Evolutionary conservation across 1,139 yeast genomes (phyloP).

Genomic region (Magnusiomyces clavatus): DNA sequence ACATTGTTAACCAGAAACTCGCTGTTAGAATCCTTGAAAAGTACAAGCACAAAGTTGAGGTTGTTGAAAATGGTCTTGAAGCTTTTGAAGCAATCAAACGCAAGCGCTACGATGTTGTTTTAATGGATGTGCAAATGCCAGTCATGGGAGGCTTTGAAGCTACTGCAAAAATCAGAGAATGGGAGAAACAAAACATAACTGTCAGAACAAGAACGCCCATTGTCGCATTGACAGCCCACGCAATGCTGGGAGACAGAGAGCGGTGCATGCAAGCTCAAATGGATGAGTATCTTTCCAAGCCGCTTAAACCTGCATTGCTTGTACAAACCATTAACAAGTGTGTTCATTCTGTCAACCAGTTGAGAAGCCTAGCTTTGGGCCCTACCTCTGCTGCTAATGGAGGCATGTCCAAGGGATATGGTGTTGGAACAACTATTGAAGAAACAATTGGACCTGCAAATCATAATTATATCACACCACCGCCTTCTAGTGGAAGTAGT

Average conservation of each 20-base stretch:
- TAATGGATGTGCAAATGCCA: constrained; percentile 95
- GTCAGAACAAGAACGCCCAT: constrained; percentile 74
- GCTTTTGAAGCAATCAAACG: constrained; percentile 69
- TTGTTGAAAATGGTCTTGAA: constrained; percentile 74
- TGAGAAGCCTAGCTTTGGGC: constrained; percentile 33
- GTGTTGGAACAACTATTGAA: constrained; percentile 14
- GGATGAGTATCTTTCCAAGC: constrained; percentile 87
- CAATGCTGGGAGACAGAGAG: constrained; percentile 86
- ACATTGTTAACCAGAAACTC: constrained; percentile 75
- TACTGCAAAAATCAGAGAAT: constrained; percentile 73
- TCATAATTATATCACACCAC: no score
- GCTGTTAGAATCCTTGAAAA: constrained; percentile 43
- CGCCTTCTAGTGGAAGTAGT: no score
- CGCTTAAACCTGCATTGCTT: constrained; percentile 71
- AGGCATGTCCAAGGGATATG: constrained; percentile 15
- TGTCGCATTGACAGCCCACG: constrained; percentile 85
- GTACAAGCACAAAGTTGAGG: constrained; percentile 14
- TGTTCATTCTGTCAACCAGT: constrained; percentile 45
- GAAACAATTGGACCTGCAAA: constrained; percentile 12
- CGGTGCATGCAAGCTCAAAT: constrained; percentile 79
- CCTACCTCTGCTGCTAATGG: constrained; percentile 23
- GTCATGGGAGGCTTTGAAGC: constrained; percentile 94
- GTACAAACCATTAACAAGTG: constrained; percentile 82
- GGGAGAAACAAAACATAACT: constrained; percentile 79
- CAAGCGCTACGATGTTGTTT: constrained; percentile 66